Evolutionary conservation across 2,329 filamentous ascomycete species (phyloP).

Genomic region (Zasmidium cellare): DNA sequence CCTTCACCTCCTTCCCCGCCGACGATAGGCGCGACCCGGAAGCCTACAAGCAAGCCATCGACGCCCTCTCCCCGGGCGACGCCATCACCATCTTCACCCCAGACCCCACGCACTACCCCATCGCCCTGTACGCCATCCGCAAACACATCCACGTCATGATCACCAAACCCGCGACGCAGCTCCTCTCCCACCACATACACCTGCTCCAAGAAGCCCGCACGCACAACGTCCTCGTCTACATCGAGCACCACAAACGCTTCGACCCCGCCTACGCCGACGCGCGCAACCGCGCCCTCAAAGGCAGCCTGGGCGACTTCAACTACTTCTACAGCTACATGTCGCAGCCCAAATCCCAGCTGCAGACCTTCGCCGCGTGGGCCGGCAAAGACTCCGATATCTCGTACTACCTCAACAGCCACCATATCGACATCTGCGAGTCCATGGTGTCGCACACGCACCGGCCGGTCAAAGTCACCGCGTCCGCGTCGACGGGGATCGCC

Average conservation of each 20-base stretch:
- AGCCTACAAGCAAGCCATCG: constrained; percentile 86
- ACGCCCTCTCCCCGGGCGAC: constrained; percentile 75
- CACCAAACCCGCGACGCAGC: constrained; percentile 91
- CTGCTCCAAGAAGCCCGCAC: constrained; percentile 72
- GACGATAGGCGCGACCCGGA: constrained; percentile 74
- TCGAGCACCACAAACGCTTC: constrained; percentile 96
- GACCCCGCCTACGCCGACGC: constrained; percentile 93
- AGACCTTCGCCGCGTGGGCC: constrained; percentile 94
- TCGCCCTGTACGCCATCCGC: constrained; percentile 88
- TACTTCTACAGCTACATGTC: constrained; percentile 99
- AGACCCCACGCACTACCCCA: constrained; percentile 88
- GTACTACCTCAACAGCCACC: constrained; percentile 95
- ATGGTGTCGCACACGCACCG: constrained; percentile 77
- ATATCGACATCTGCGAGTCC: constrained; percentile 87
- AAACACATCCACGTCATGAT: constrained; percentile 86
- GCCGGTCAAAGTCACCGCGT: constrained; percentile 76
- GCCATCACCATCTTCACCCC: constrained; percentile 97
- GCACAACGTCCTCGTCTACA: constrained; percentile 81
- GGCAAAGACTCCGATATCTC: constrained; percentile 90
- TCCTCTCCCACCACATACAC: constrained; percentile 73
- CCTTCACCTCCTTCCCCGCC: constrained; percentile 78
- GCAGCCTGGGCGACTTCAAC: constrained; percentile 82
- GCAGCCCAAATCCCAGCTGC: constrained; percentile 85
- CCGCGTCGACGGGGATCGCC: constrained; percentile 76
- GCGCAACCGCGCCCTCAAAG: constrained; percentile 67